Evolutionary conservation across 441 rosid genomes (phyloP).

Genomic region (Populus tomentosa): DNA sequence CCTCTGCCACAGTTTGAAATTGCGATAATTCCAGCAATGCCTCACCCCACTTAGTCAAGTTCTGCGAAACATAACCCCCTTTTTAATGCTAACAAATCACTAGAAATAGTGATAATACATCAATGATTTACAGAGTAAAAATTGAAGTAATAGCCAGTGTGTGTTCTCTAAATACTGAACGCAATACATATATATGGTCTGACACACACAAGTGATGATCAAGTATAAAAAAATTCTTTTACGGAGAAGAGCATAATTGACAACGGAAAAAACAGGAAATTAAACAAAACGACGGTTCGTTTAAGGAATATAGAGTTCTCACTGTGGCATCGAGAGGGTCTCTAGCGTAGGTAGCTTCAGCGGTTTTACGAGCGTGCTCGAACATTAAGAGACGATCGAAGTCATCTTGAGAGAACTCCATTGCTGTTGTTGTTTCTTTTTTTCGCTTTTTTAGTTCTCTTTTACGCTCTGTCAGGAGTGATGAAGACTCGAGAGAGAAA

Average conservation of each 20-base stretch:
- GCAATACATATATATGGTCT: background rate
- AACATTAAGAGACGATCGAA: constrained; percentile 60
- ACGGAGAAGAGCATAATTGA: background rate
- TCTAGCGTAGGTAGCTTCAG: constrained; percentile 57
- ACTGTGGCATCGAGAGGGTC: constrained; percentile 72
- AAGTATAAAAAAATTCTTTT: background rate
- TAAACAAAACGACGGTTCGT: background rate
- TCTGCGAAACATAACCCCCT: constrained; percentile 32
- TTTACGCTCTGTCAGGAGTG: no score
- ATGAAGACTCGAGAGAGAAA: no score
- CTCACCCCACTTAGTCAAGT: constrained; percentile 82
- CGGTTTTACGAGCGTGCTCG: constrained; percentile 66
- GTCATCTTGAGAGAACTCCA: constrained; percentile 64
- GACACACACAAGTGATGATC: background rate
- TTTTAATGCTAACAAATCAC: background rate
- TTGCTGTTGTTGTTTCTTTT: constrained; percentile 5
- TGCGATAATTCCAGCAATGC: constrained; percentile 75
- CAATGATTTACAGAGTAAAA: background rate
- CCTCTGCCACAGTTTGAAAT: constrained; percentile 49
- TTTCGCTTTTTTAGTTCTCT: background rate
- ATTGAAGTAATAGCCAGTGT: background rate
- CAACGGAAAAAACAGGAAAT: background rate
- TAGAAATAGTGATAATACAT: background rate
- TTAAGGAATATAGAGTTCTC: constrained; percentile 11
- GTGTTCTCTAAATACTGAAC: background rate